Base-by-base conservation (phyloP, 2,329 filamentous ascomycete genomes). In the Cadophora malorum region DNA sequence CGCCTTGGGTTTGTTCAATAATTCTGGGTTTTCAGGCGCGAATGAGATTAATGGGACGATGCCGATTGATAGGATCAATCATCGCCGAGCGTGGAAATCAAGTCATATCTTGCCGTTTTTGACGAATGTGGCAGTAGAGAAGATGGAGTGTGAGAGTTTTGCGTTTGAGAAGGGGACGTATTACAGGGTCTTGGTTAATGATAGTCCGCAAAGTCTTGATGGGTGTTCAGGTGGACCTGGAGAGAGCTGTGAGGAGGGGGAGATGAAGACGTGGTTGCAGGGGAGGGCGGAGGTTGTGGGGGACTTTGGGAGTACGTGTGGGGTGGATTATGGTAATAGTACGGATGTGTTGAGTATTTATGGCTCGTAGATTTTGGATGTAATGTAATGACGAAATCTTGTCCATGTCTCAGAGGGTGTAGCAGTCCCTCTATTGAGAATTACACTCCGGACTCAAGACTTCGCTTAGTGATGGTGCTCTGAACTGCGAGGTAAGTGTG, bases 1-100 rank as follows among this genome's bases (percentile, higher is more conserved):
- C 0, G 82, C 85, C 0, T 74, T 88, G 63, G 85, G 83, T 4
- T 76, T 87, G 7, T 86, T 85, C 79, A 86, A 86, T 76, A 86
- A 85, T 75, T 82, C 80, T 4, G 81, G 79, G 0, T 82, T 80
- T 70, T 80, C 82, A 0, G 82, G 81, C 7, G 74, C 79, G 1
- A 79, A 83, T 71, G 75, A 84, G 66, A 74, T 82, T 53, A 86
- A 86, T 69, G 79, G 75, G 21, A 84, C 83, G 9, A 85, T 86
- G 84, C 83, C 84, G 0, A 72, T 78, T 3, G 75, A 80, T 64
- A 77, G 74, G 50, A 81, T 85, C 70, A 86, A 86, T 76, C 81
- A 83, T 70, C 75, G 79, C 23, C 81, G 84, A 25, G 81, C 78
- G 3, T 86, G 84, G 84, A 79, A 79, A 69, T 84, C 81, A 5